Evolutionary conservation across 495 filamentous ascomycete species (phyloP), one percentile per base, ranked within the genome.

Genomic region (Diplogelasinospora grovesii): DNA sequence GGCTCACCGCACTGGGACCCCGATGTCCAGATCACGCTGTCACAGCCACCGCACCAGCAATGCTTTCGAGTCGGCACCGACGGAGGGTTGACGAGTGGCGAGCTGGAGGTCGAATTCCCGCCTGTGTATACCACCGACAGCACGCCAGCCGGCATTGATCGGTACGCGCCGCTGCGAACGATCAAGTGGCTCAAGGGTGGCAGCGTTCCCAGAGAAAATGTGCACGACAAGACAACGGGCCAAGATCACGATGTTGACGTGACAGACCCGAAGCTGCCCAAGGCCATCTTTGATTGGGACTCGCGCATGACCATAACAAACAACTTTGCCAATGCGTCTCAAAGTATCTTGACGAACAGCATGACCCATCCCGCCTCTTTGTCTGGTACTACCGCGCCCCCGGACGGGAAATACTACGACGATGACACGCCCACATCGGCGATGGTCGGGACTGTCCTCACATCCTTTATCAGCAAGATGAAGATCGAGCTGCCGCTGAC

Each of bases 41-140:
- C 49, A 7, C 53, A 57, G 34, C 60, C 63, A 1, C 39, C 53
- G 0, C 64, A 67, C 42, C 64, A 67, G 22, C 60, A 64, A 22
- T 39, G 39, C 20, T 67, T 67, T 27, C 23, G 29, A 2, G 9
- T 51, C 10, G 44, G 27, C n/a, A 22, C 7, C 7, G 15, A 10
- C n/a, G n/a, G n/a, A n/a, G n/a, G n/a, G n/a, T n/a, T 39, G 3
- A 22, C 22, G 15, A 5, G n/a, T 4, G 14, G 5, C 9, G 19
- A 29, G 16, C 3, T 42, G 13, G 22, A 13, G 10, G 3, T 42
- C 16, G 13, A 4, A 6, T 8, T 25, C 13, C n/a, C 15, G 5
- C 11, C 10, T 1, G 15, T 34, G 3, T 42, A 42, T 21, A 42
- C 39, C 4, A 26, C 18, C 2, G n/a, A 7, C 29, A 15, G 16